These are phyloP conservation scores for Medicago truncatula DNA, from an alignment of 306 rosid species.

Conservation along the genomic window MtrunA17r5.0-ANR NC_053042.1:52638001-52638500, in stretches of 20 bases:
- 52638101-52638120: slow-evolving; percentile 17
- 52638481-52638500: not conserved
- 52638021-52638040: not conserved
- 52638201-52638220: slow-evolving; percentile 45
- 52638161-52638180: slow-evolving; percentile 31
- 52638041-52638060: slow-evolving; percentile 26
- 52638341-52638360: not conserved
- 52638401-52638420: slow-evolving; percentile 5
- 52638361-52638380: not conserved
- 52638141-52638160: slow-evolving; percentile 29
- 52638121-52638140: slow-evolving; percentile 25
- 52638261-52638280: slow-evolving; percentile 6
- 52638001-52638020: not conserved
- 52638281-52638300: too few species aligned
- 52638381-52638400: not conserved
- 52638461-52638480: not conserved
- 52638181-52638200: slow-evolving; percentile 19
- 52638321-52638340: not conserved
- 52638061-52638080: slow-evolving; percentile 31
- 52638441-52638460: slow-evolving; percentile 25
- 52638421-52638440: slow-evolving; percentile 42
- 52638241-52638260: not conserved
- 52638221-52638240: not conserved
- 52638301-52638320: too few species aligned
- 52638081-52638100: slow-evolving; percentile 40